These are phyloP conservation scores for Pyrrhoderma noxium DNA, from an alignment of 1,284 basidiomycete genomes.

Conservation along the genomic window DNA sequence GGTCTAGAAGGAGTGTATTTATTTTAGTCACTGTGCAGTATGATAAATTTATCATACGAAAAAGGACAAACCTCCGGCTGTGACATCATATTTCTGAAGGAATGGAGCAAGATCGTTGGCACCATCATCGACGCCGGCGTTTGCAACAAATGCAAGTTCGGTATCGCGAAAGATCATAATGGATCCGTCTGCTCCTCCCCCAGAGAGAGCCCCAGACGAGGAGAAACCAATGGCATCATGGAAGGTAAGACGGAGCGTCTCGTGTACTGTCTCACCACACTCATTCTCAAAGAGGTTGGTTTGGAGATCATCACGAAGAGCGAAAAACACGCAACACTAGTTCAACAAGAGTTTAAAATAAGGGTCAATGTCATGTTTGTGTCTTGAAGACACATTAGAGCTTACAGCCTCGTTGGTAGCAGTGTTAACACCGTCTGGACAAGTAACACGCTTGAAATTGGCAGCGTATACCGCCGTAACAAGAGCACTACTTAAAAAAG, in stretches of 20 bases:
- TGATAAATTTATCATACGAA: too few species aligned
- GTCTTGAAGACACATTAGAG: background rate
- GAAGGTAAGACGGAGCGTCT: slow-evolving; percentile 22
- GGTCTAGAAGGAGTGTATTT: background rate
- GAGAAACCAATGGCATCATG: slow-evolving; percentile 24
- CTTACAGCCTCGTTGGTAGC: slow-evolving; percentile 15
- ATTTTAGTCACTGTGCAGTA: too few species aligned
- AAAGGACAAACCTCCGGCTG: slow-evolving; percentile 25
- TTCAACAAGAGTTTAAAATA: background rate
- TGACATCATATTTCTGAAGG: slow-evolving; percentile 23
- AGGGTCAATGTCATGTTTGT: background rate
- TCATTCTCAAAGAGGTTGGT: slow-evolving; percentile 19
- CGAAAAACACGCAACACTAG: slow-evolving; percentile 21
- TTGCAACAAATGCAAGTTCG: slow-evolving; percentile 22
- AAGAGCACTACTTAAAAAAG: slow-evolving; percentile 5
- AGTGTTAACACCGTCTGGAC: slow-evolving; percentile 18
- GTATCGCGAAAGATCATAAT: slow-evolving; percentile 16
- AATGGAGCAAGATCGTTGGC: slow-evolving; percentile 24
- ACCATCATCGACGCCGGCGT: slow-evolving; percentile 26
- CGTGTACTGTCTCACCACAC: slow-evolving; percentile 21
- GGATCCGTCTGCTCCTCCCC: slow-evolving; percentile 18
- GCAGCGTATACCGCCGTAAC: slow-evolving; percentile 5
- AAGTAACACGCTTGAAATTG: slow-evolving; percentile 19
- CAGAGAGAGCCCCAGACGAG: slow-evolving; percentile 7
- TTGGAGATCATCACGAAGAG: slow-evolving; percentile 21